These are phyloP conservation scores for Aspergillus wentii DNA, from an alignment of 495 filamentous ascomycete genomes.

Conservation along the genomic window DNA sequence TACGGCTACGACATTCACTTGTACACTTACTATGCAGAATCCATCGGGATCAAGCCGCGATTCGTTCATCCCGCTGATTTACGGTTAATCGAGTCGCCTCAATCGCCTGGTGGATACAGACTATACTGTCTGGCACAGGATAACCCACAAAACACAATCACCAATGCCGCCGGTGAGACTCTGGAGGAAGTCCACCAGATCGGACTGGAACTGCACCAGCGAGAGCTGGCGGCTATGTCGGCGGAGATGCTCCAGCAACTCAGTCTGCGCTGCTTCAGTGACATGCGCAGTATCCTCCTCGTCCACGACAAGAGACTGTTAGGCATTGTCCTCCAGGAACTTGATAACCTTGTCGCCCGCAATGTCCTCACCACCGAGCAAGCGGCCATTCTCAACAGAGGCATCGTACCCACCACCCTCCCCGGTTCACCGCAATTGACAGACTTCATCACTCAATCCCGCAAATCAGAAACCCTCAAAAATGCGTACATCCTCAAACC, in stretches of 20 bases:
- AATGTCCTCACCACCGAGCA: constrained; percentile 21
- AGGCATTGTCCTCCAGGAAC: constrained; percentile 33
- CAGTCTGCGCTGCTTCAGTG: constrained; percentile 33
- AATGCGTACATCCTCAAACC: constrained; percentile 35
- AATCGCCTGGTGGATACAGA: constrained; percentile 9
- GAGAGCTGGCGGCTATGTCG: constrained; percentile 25
- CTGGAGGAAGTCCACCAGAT: constrained; percentile 36
- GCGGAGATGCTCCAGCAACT: constrained; percentile 26
- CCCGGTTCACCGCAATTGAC: constrained; percentile 14
- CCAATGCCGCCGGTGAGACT: constrained; percentile 14
- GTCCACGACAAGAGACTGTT: constrained; percentile 45
- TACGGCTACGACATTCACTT: constrained; percentile 29
- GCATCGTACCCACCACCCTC: constrained; percentile 17
- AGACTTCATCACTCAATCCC: constrained; percentile 7
- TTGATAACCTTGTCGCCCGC: constrained; percentile 18
- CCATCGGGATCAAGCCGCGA: constrained; percentile 7
- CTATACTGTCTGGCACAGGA: constrained; percentile 26
- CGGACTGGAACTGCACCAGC: constrained; percentile 36
- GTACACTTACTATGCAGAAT: constrained; percentile 13
- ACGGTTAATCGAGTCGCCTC: constrained; percentile 10
- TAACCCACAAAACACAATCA: neutral
- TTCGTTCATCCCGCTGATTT: constrained; percentile 15
- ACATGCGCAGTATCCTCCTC: constrained; percentile 37
- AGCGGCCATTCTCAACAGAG: constrained; percentile 15
- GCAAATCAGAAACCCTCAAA: constrained; percentile 4